Conservation (phyloP, 2,329 filamentous ascomycete species). For the Balansia obtecta region DNA sequence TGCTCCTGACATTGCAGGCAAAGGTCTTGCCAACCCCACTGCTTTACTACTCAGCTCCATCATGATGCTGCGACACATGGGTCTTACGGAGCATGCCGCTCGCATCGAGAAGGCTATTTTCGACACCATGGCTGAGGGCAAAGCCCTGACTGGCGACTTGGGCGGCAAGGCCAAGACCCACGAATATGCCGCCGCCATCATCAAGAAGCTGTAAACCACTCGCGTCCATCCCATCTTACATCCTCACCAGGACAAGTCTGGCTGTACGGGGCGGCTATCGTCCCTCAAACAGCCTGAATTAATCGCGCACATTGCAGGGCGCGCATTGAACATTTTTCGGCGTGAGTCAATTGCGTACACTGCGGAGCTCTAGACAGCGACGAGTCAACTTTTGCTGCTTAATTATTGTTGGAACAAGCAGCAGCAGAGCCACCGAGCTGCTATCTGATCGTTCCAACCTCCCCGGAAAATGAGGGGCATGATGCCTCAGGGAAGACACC, state of each 20-base stretch:
- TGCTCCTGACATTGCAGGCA: conserved; percentile 90
- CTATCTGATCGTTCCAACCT: no score
- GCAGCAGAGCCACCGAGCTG: no score
- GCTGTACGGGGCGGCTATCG: no score
- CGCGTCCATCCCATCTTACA: background rate
- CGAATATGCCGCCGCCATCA: conserved; percentile 90
- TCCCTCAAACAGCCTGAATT: no score
- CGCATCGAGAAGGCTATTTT: conserved; percentile 94
- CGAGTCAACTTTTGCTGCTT: no score
- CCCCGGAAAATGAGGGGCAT: no score
- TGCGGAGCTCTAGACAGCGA: no score
- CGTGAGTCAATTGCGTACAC: no score
- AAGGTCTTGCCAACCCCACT: conserved; percentile 93
- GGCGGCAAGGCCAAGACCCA: conserved; percentile 92
- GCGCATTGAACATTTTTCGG: no score
- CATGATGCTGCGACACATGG: conserved; percentile 99
- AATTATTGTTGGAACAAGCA: no score
- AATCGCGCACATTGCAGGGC: no score
- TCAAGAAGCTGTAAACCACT: conserved; percentile 46
- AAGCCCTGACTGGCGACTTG: conserved; percentile 88
- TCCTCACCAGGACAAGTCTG: background rate
- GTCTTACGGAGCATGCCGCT: conserved; percentile 68
- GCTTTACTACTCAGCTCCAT: conserved; percentile 90
- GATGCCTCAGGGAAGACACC: no score
- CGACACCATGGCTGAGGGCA: conserved; percentile 88